Conservation (phyloP, 2,329 filamentous ascomycete species). For the Thelonectria rubi region DNA sequence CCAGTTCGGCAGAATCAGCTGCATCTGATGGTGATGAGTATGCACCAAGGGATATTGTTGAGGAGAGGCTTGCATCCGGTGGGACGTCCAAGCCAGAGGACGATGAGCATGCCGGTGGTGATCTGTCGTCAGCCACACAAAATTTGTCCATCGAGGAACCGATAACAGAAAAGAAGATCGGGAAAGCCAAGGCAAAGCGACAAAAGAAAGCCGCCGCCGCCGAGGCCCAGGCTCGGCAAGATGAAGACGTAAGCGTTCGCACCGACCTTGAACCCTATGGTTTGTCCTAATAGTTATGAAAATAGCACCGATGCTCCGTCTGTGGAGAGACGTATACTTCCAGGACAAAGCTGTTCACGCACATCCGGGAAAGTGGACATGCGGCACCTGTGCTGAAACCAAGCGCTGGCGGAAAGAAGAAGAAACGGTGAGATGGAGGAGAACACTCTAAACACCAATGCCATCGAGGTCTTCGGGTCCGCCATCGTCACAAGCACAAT, state of each 20-base stretch:
- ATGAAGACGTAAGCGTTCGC: constrained; percentile 47
- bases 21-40: constrained; percentile 54
- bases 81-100: constrained; percentile 1
- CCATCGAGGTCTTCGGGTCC: background rate
- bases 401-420: constrained; percentile 46
- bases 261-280: background rate
- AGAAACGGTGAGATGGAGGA: constrained; percentile 44
- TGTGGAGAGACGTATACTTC: constrained; percentile 63
- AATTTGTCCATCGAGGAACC: constrained; percentile 41
- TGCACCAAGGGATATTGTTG: constrained; percentile 55
- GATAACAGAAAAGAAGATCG: constrained; percentile 52
- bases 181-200: constrained; percentile 62
- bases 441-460: background rate
- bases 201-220: constrained; percentile 58
- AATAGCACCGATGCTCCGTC: constrained; percentile 54
- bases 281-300: constrained; percentile 10
- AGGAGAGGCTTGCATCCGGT: constrained; percentile 49
- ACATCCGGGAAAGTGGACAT: constrained; percentile 73
- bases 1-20: constrained; percentile 19
- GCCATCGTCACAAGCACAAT: background rate
- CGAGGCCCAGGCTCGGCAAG: constrained; percentile 47
- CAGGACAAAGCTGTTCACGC: constrained; percentile 76
- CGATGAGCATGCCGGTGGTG: constrained; percentile 15
- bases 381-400: constrained; percentile 58
- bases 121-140: constrained; percentile 28